Conservation (phyloP, 139 green algal species). For the Chlamydomonas sp. region DNA sequence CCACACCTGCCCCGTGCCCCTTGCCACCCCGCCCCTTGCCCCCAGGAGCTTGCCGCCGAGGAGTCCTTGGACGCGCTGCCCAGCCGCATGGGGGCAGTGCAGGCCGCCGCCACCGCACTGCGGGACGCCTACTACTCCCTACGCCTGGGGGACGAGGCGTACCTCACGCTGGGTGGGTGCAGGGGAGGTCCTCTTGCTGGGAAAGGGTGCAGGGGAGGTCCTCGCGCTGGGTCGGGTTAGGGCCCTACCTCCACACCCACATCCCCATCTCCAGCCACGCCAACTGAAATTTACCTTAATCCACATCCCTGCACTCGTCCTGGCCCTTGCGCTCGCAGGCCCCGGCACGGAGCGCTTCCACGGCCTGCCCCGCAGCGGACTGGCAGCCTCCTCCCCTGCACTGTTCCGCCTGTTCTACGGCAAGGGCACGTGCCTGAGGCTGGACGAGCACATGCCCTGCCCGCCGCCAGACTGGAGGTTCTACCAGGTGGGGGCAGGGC, state of each 20-base stretch:
- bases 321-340: too few relatives aligned
- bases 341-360: neutral
- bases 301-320: too few relatives aligned
- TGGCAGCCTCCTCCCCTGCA: neutral
- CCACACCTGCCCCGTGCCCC: too few relatives aligned
- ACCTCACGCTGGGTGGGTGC: neutral
- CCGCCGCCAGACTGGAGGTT: neutral
- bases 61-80: neutral
- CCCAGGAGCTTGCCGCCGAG: conserved; percentile 21
- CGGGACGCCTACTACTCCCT: conserved; percentile 26
- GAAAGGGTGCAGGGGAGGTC: too few relatives aligned
- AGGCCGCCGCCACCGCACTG: neutral
- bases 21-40: too few relatives aligned
- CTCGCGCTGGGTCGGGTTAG: too few relatives aligned
- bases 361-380: neutral
- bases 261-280: too few relatives aligned
- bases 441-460: conserved; percentile 21
- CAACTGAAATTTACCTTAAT: too few relatives aligned
- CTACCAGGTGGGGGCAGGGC: neutral
- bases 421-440: conserved; percentile 3
- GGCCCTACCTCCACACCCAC: too few relatives aligned
- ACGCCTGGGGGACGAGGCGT: neutral
- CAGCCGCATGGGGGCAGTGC: neutral
- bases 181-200: too few relatives aligned
- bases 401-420: conserved; percentile 21